phyloP scores from a whole-genome alignment of 1,284 basidiomycete species.

The Malassezia cuniculi region DNA sequence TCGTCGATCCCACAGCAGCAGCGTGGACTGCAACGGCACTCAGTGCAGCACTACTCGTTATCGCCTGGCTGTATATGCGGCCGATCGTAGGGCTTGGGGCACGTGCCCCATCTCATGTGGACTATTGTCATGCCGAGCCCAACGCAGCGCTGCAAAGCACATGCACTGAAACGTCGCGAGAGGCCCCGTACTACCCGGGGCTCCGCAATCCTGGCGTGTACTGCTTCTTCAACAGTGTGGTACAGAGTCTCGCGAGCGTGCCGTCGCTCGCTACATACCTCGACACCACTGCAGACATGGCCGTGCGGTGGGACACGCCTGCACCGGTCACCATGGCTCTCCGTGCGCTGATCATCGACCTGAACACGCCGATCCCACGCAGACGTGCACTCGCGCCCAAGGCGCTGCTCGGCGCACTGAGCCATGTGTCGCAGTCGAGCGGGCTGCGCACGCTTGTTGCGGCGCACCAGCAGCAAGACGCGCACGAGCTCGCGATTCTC shows the following conservation, averaged over 20 bases:
- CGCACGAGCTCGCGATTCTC: slow-evolving; percentile 40
- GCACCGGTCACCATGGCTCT: slow-evolving; percentile 40
- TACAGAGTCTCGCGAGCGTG: slow-evolving; percentile 33
- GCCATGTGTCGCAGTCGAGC: slow-evolving; percentile 18
- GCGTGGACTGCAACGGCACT: too few species aligned
- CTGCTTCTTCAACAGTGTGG: slow-evolving; percentile 42
- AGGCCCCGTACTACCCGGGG: slow-evolving; percentile 18
- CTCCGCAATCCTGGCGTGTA: slow-evolving; percentile 39
- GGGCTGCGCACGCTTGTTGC: slow-evolving; percentile 30
- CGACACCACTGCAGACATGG: slow-evolving; percentile 16
- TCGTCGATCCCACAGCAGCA: too few species aligned
- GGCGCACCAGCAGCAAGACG: slow-evolving; percentile 43
- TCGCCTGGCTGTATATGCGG: too few species aligned
- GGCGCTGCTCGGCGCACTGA: slow-evolving; percentile 24
- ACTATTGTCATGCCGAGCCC: too few species aligned
- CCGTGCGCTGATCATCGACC: slow-evolving; percentile 21
- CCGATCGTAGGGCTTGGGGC: too few species aligned
- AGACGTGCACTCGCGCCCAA: slow-evolving; percentile 19
- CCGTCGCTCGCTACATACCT: slow-evolving; percentile 19
- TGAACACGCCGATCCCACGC: slow-evolving; percentile 17
- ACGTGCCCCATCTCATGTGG: too few species aligned
- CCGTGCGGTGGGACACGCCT: slow-evolving; percentile 29
- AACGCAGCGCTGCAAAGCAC: too few species aligned
- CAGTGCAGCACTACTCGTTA: too few species aligned
- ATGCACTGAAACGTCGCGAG: neutral